Evolutionary conservation across 257 asterid species (phyloP), one percentile per base, ranked within the genome.

Genomic region (Osmanthus fragrans): DNA sequence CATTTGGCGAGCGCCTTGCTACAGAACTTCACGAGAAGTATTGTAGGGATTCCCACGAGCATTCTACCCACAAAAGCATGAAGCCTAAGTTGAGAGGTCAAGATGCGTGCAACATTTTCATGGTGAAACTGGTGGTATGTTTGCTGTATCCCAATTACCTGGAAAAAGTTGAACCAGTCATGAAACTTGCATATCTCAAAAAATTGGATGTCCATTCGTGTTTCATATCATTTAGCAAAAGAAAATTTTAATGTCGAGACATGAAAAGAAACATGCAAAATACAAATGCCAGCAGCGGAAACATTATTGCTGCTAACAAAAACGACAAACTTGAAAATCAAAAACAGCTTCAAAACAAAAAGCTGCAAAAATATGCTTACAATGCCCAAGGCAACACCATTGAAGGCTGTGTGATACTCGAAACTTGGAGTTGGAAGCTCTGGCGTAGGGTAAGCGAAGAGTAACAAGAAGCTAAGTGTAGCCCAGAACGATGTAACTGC

Each of bases 391-490:
- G 91, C 92, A 80, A 96, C 99, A 60, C 98, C 99, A 39, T 84
- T 75, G 88, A 96, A 90, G 80, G 99, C 96, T 70, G 97, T 89
- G 84, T 94, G 94, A 79, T 80, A 96, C 89, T 96, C 99, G 68
- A 89, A 93, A 87, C 99, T 93, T 70, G 98, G 99, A 32, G 98
- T 96, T 25, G 97, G 90, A 77, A 85, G 56, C 84, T 92, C 96
- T 32, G 97, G 99, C 21, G 92, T 92, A 30, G 99, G 99, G 82
- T 96, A 93, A 71, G 99, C 99, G 80, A 96, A 96, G 84, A 96
- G 91, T 85, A 96, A 82, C 85, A 93, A 83, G 85, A 96, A 89
- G 90, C 97, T 88, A 77, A 96, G 87, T 32, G 86, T 88, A 9
- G 88, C 83, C 97, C 99, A 96, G 83, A 92, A 93, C 51, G 96